These are phyloP conservation scores for Rhododendron griersonianum DNA, from an alignment of 148 eudicot species.

Conservation along the genomic window DNA sequence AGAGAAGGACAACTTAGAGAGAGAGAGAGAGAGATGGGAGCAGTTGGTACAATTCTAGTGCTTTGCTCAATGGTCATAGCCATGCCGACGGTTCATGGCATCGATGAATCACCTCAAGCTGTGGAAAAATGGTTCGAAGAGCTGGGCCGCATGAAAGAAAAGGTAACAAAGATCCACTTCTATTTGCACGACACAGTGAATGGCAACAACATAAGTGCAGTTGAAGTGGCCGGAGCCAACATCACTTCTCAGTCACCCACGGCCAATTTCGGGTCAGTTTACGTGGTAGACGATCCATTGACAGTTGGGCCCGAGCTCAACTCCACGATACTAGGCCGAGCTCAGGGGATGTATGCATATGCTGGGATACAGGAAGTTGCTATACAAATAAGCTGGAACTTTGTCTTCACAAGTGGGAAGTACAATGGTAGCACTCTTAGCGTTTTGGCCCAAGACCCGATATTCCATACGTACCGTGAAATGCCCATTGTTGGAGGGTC, in stretches of 20 bases:
- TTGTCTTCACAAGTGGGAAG: slow-evolving; percentile 12
- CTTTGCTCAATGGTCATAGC: slow-evolving; percentile 9
- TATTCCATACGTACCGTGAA: slow-evolving; percentile 19
- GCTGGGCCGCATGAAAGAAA: not conserved
- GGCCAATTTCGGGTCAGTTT: not conserved
- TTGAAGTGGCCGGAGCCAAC: slow-evolving; percentile 6
- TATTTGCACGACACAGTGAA: no score
- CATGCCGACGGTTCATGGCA: slow-evolving; percentile 1
- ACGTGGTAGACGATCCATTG: slow-evolving; percentile 12
- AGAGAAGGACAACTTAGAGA: no score
- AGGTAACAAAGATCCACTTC: slow-evolving; percentile 33
- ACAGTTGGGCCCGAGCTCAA: slow-evolving; percentile 19
- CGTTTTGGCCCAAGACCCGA: slow-evolving; percentile 25
- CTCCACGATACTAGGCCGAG: slow-evolving; percentile 17
- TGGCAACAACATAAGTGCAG: slow-evolving; percentile 10
- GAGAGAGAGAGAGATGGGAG: slow-evolving; percentile 11
- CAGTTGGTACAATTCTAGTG: not conserved
- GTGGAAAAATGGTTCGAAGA: slow-evolving; percentile 26
- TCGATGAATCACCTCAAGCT: not conserved
- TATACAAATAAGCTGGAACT: slow-evolving; percentile 17
- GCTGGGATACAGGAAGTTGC: not conserved
- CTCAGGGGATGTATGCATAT: slow-evolving; percentile 12
- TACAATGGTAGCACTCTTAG: slow-evolving; percentile 26
- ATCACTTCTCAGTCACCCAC: not conserved
- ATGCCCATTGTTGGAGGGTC: slow-evolving; percentile 42